Evolutionary conservation across 176 grass and related monocot species (phyloP), one percentile per base, ranked within the genome.

Genomic region (maize (Zea mays)): DNA sequence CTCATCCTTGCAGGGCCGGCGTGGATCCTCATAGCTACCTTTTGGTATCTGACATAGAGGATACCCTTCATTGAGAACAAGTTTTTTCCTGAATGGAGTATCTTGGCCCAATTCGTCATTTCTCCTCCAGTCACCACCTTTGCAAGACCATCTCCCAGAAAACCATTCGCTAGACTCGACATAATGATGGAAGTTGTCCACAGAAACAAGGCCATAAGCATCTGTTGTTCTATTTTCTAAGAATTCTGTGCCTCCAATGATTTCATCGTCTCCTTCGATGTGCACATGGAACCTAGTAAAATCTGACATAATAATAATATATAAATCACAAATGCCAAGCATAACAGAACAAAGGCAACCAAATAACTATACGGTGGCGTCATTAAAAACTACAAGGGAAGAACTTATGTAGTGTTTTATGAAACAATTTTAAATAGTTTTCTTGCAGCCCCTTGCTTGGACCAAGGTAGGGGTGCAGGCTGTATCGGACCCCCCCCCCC

Each of bases 101-200:
- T 93, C 91, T 86, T 86, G 91, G 79, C 73, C 65, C 75, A 74
- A 82, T 68, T 99, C 96, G 61, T 95, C 91, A 33, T 95, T 92
- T 86, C 90, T 88, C 81, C 85, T 95, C 96, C 96, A 99, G 78
- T 99, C 96, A 81, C 96, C 96, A 60, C 96, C 89, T 95, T 88
- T 87, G 84, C 90, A 99, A 79, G 85, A 85, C 89, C 89, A 92
- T 71, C 85, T 92, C 70, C 85, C 91, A 88, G 87, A 85, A 81
- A 90, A 93, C 91, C 85, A 90, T 73, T 93, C 91, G n/a, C 76
- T 86, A 75, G 71, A 75, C 64, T 90, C 85, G 78, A 72, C 79
- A 74, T 62, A 33, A 66, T 72, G 62, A 48, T 86, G 67, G 61
- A 65, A 56, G 70, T 66, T 48, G 36, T 79, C 87, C 48, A 70